Conservation (phyloP, 2,329 filamentous ascomycete species). For the Orbilia brochopaga region DNA sequence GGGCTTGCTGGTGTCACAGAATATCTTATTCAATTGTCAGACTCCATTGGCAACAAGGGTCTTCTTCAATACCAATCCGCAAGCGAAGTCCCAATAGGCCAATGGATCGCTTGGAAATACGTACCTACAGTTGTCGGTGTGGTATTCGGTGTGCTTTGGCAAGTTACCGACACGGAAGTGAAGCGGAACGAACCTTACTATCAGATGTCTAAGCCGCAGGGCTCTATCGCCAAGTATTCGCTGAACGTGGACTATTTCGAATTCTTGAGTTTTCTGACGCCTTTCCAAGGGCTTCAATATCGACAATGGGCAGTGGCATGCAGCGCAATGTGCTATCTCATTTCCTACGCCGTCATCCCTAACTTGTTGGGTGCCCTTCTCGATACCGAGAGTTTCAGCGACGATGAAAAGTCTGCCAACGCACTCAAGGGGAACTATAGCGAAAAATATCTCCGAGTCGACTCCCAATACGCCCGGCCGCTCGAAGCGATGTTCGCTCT, state of each 20-base stretch:
- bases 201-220: slow-evolving; percentile 66
- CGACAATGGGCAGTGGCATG: slow-evolving; percentile 72
- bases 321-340: slow-evolving; percentile 69
- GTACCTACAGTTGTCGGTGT: slow-evolving; percentile 68
- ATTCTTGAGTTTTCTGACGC: slow-evolving; percentile 69
- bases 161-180: slow-evolving; percentile 70
- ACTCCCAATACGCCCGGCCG: slow-evolving; percentile 67
- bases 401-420: slow-evolving; percentile 1
- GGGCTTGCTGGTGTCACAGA: slow-evolving; percentile 65
- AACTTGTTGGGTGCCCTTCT: slow-evolving; percentile 64
- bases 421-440: neutral
- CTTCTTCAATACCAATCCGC: slow-evolving; percentile 64
- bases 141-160: slow-evolving; percentile 69
- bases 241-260: slow-evolving; percentile 78
- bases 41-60: slow-evolving; percentile 56
- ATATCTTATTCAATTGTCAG: slow-evolving; percentile 64
- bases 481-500: slow-evolving; percentile 66
- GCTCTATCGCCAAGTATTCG: slow-evolving; percentile 69
- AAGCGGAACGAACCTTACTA: slow-evolving; percentile 72
- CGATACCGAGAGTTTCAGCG: slow-evolving; percentile 26
- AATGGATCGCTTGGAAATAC: slow-evolving; percentile 70
- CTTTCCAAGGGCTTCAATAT: slow-evolving; percentile 67
- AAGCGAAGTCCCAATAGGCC: slow-evolving; percentile 61
- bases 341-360: slow-evolving; percentile 72
- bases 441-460: slow-evolving; percentile 53